Evolutionary conservation across 148 eudicot species (phyloP), one percentile per base, ranked within the genome.

Genomic region (Camellia japonica): DNA sequence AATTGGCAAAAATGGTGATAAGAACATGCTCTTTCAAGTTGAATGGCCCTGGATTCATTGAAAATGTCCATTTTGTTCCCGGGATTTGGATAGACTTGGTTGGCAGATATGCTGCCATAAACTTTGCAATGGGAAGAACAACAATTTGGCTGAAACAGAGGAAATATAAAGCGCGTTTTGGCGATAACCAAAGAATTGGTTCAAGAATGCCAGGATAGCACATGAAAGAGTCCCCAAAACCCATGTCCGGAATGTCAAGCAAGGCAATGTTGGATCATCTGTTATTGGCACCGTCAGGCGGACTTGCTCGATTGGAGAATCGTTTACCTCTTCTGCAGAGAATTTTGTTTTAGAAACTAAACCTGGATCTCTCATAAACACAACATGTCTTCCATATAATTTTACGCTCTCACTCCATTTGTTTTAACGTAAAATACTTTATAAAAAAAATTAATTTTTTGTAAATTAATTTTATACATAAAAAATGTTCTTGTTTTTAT

Each of bases 1-100:
- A 80, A 73, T 85, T 88, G 10, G 91, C 91, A 23, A 88, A 84
- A 19, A 88, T 88, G 49, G 89, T 86, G 74, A 88, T 86, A 23
- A 88, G 85, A 18, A 87, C 88, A 81, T 88, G 89, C 79, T 86
- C 91, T 79, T 88, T 88, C 80, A 88, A 76, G 85, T 88, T 88
- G 78, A 88, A 88, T 2, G 91, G 91, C 19, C 89, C 89, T 56
- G 91, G 89, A 73, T 88, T 88, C 74, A 88, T 41, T 6, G 91
- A 86, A 51, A 88, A 88, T 2, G 84, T 79, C 89, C 89, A 86
- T 73, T 81, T 82, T 43, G 84, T 84, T 52, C 43, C 68, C 0
- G 82, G 89, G 62, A 88, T 42, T 14, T 46, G 66, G n/a, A 88
- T 71, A 10, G 64, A 30, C 73, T 61, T 83, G 19, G 13, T 73